phyloP scores from a whole-genome alignment of 768 basidiomycete species.

The Lactifluus volemus region DNA sequence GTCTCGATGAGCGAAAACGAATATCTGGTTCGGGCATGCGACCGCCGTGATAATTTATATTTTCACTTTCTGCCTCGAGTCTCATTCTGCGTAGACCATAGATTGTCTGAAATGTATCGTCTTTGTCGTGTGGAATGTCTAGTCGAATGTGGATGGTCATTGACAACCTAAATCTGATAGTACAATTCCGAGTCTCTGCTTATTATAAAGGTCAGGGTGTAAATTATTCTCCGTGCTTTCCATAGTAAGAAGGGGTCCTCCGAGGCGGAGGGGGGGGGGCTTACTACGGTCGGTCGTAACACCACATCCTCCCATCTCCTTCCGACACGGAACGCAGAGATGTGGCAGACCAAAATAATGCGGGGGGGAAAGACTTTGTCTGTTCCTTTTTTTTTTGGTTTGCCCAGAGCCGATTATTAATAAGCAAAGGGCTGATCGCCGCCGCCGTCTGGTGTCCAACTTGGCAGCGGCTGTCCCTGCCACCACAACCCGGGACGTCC shows the following conservation, averaged over 20 bases:
- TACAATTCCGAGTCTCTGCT: neutral
- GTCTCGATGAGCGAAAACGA: neutral
- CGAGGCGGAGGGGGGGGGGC: too few species aligned
- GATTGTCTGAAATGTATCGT: neutral
- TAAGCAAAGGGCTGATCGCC: neutral
- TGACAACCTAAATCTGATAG: neutral
- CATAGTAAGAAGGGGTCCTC: neutral
- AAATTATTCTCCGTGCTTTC: neutral
- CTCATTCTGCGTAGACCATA: neutral
- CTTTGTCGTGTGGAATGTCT: neutral
- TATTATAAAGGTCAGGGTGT: neutral
- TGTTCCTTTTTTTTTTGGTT: too few species aligned
- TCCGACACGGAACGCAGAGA: neutral
- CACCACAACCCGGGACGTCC: conserved; percentile 40
- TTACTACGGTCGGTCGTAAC: neutral
- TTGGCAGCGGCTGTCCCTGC: conserved; percentile 28
- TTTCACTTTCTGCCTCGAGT: neutral
- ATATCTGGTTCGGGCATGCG: neutral
- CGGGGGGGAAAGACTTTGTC: neutral
- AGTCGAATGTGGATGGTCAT: neutral
- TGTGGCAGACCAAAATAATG: neutral
- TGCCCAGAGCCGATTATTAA: neutral
- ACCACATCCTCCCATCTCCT: neutral
- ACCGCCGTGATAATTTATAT: neutral
- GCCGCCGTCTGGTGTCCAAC: conserved; percentile 28